Base-by-base conservation (phyloP, 495 filamentous ascomycete genomes). In the Penicillium ochrochloron region DNA sequence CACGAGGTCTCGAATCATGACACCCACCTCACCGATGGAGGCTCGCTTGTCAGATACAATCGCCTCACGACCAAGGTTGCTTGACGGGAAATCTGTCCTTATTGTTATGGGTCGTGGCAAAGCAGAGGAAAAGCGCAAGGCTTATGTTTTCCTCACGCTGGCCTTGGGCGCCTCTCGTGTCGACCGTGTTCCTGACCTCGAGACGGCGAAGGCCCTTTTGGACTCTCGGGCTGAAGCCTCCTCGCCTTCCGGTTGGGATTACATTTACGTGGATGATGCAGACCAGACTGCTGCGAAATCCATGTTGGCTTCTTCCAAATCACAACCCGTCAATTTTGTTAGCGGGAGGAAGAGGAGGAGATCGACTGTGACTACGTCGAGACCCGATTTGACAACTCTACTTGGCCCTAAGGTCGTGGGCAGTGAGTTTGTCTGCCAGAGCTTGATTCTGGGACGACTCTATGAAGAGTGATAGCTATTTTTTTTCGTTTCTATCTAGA, bases 401-500 rank as follows among this genome's bases (percentile, higher is more conserved):
- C 52, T 67, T 25, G 33, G 53, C 78, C 89, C 41, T 84, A 82
- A 72, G 72, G 17, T 92, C 62, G 84, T 97, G 50, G 89, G 89
- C 35, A 92, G 96, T 77, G 94, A 98, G 72, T 87, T 92, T 71
- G 86, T 98, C 34, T 88, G 96, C 61, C 96, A 99, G 80, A 97
- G 93, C 73, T 77, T 98, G 63, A 97, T 99, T 65, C 70, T 97
- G 58, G 95, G 94, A 6, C 85, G 85, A 60, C 68, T 97, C 65
- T 82, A 91, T 66, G 90, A 92, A 57, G 85, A 88, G 46, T 83
- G 75, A 72, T 73, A 11, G 29, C 48, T 27, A 27, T 41, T 42
- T 23, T 7, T 66, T 62, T 15, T 1, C 67, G 23, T 41, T 51
- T 59, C 2, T 51, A 44, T 14, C 51, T 66, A 66, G 63, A 73